Percentiles rank a stretch among this genome's conserved stretches.
These are phyloP conservation scores for Bonia amplexicaulis DNA, from an alignment of 176 grass and related monocot species.

Conservation along the genomic window DNA sequence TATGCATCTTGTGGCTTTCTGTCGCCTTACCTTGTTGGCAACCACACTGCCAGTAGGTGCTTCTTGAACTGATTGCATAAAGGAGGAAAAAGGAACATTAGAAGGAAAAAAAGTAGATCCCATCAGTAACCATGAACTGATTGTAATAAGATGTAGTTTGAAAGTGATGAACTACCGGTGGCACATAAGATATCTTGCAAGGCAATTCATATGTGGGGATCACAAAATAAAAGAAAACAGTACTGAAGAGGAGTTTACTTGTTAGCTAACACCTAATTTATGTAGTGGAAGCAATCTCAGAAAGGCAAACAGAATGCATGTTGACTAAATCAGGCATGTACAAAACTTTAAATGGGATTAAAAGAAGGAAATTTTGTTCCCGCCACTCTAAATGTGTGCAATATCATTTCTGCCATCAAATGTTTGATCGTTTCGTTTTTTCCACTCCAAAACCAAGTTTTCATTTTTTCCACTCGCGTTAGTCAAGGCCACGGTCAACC, in stretches of 20 bases:
- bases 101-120: neutral
- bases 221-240: neutral
- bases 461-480: too few species aligned
- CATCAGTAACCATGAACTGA: constrained; percentile 10
- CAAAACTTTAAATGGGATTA: neutral
- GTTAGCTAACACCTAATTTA: neutral
- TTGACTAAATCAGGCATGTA: neutral
- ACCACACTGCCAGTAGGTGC: constrained; percentile 5
- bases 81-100: neutral
- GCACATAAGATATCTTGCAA: constrained; percentile 3
- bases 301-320: neutral
- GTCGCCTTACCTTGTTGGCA: constrained; percentile 41
- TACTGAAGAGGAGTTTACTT: neutral
- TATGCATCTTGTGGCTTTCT: constrained; percentile 57
- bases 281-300: neutral
- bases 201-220: neutral
- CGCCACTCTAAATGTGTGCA: too few species aligned
- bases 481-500: too few species aligned
- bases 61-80: constrained; percentile 21
- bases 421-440: too few species aligned
- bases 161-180: neutral
- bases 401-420: too few species aligned
- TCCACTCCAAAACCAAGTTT: too few species aligned
- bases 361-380: too few species aligned
- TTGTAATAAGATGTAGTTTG: neutral